Base-by-base conservation (phyloP, 345 rosid species). In the Eucalyptus cloeziana region DNA sequence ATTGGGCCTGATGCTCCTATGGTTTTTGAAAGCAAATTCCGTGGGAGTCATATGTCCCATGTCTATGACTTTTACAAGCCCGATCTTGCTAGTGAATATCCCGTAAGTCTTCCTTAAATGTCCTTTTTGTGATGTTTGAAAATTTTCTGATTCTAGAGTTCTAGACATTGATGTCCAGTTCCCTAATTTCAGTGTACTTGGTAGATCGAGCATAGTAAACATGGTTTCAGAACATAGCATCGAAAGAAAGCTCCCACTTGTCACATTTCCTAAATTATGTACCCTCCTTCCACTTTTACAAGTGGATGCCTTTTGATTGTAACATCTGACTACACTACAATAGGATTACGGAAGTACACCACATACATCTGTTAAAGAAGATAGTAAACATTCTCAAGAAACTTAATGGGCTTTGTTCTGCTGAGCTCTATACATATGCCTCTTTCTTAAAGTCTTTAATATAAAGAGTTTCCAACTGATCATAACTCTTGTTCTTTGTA, bases 41-140 rank as follows among this genome's bases (percentile, higher is more conserved):
- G 99, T 91, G 99, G 97, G 79, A 98, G 99, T 88, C 97, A 98
- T 86, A 98, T 98, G 99, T 92, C 98, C 91, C 99, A 98, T 93
- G 99, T 87, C 88, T 98, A 98, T 89, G 99, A 98, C 95, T 98
- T 98, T 94, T 98, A 98, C 94, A 98, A 98, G 95, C 99, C 99
- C 83, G 92, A 98, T 92, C 97, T 98, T 90, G 98, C 99, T 86
- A 98, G 99, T 93, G 99, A 98, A 96, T 98, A 98, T 93, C 99
- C 99, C 88, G 99, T 98, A 96, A 89, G 79, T 40, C 19, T 80
- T 90, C 45, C 31, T 43, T 43, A 52, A 54, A 33, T 25, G 69
- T 37, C 64, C 60, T 54, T 22, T 52, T 86, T 33, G 31, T 86
- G 45, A 86, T 54, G 87, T 86, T 86, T 49, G 62, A 49, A 30